Evolutionary conservation across 208 protist species (phyloP).

Genomic region (Angomonas ambiguus): DNA sequence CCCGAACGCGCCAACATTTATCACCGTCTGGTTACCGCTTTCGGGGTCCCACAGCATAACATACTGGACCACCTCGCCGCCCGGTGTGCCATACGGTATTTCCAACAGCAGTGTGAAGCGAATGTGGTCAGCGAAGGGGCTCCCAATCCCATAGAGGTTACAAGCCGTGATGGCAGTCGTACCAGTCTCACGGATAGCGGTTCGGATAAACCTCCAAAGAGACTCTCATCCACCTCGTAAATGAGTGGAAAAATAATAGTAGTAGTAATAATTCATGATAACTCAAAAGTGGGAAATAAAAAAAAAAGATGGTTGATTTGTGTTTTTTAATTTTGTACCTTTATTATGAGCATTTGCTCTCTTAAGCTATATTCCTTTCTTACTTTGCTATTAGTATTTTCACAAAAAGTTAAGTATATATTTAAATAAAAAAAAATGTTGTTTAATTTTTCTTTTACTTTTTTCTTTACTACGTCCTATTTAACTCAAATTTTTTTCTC

Average conservation of each 20-base stretch:
- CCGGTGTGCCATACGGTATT: slow-evolving; percentile 60
- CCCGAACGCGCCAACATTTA: slow-evolving; percentile 74
- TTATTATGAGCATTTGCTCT: background rate
- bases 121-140: too few relatives aligned
- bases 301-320: background rate
- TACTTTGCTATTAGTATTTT: background rate
- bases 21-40: slow-evolving; percentile 50
- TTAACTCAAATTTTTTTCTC: too few relatives aligned
- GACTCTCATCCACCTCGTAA: background rate
- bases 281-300: background rate
- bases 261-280: background rate
- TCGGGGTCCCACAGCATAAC: slow-evolving; percentile 61
- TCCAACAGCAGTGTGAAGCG: slow-evolving; percentile 59
- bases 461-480: too few relatives aligned
- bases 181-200: too few relatives aligned
- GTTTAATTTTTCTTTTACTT: background rate
- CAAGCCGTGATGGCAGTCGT: too few relatives aligned
- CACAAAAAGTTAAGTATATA: background rate
- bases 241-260: background rate
- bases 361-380: background rate
- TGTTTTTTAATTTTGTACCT: background rate
- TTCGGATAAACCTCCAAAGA: too few relatives aligned
- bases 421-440: background rate
- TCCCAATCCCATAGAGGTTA: too few relatives aligned
- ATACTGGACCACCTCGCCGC: slow-evolving; percentile 69